A percentile compares a stretch with the other conserved stretches of the same genome.
Evolutionary conservation across 2,329 filamentous ascomycete species (phyloP).

Genomic region (Cladosporium phlei): DNA sequence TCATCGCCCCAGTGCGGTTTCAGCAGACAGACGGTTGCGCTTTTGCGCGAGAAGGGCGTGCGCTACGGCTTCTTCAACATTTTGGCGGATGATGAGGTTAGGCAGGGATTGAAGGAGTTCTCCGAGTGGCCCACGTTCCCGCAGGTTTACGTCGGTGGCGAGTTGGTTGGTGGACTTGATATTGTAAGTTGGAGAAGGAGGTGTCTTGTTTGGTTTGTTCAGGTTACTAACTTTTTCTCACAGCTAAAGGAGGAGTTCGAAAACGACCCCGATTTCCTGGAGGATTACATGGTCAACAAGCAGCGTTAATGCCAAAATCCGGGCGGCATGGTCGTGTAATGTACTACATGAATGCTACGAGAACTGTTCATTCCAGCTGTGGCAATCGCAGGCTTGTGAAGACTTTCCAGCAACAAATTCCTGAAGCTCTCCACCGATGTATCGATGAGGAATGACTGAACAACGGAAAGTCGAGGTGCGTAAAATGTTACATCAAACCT

Average conservation of each 20-base stretch:
- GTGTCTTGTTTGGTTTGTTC: no score
- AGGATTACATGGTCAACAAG: conserved; percentile 55
- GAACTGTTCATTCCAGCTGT: no score
- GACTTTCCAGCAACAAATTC: no score
- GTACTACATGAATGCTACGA: no score
- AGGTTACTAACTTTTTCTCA: conserved; percentile 6
- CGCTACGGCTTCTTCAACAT: conserved; percentile 99
- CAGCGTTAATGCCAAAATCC: no score
- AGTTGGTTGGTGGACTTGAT: conserved; percentile 87
- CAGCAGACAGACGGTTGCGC: conserved; percentile 78
- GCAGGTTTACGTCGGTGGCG: conserved; percentile 86
- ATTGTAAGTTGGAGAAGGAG: conserved; percentile 68
- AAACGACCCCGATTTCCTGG: conserved; percentile 76
- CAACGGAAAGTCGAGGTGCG: no score
- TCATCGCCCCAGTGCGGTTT: conserved; percentile 87
- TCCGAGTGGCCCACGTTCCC: conserved; percentile 99
- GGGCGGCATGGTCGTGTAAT: no score
- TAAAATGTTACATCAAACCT: no score
- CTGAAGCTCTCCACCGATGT: no score
- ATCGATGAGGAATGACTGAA: no score
- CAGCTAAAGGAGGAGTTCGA: conserved; percentile 92
- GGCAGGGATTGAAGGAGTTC: conserved; percentile 92
- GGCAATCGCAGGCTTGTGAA: no score
- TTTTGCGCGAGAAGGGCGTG: conserved; percentile 82
- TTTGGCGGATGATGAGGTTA: conserved; percentile 90